Evolutionary conservation across 2,329 filamentous ascomycete species (phyloP), one percentile per base, ranked within the genome.

Genomic region (Penicillium hordei): DNA sequence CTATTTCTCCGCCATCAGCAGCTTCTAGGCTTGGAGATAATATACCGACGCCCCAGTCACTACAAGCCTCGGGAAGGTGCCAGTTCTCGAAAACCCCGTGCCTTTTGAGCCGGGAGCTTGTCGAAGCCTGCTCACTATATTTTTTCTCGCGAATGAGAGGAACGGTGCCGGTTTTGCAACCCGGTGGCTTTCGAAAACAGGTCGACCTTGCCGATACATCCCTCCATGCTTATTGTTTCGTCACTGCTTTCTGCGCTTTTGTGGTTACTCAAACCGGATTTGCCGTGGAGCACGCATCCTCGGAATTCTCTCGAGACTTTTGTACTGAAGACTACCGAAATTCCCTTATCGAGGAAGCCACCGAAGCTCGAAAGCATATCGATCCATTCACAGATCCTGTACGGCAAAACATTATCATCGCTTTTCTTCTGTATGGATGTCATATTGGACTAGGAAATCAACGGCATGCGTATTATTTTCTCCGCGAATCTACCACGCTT

Each of bases 401-500:
- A 5, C 64, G 63, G 1, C 60, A 62, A 15, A 69, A 64, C 7
- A 68, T 90, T 13, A 86, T 83, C 59, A 89, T 87, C 45, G 88
- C 86, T 60, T 90, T 88, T 72, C 89, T 91, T 71, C 72, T 91
- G 27, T 90, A 88, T 63, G 87, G 83, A 27, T 88, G 85, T 63
- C 82, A 86, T 70, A 86, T 87, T 63, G 85, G 82, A 15, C 76
- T 88, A 45, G 86, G 89, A 58, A 79, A 87, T 70, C 87, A 90
- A 70, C 84, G 88, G 60, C 87, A 86, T 73, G 88, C 87, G 1
- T 91, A 89, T 86, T 90, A 85, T 67, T 84, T 89, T 69, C 77
- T 91, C 10, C 83, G 89, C 23, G 89, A 91, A 72, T 88, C 87
- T 17, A 87, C 86, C 1, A 90, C 88, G 12, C 77, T 91, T 66